Evolutionary conservation across 2,329 filamentous ascomycete species (phyloP), one percentile per base, ranked within the genome.

Genomic region (Xylaria sp.): DNA sequence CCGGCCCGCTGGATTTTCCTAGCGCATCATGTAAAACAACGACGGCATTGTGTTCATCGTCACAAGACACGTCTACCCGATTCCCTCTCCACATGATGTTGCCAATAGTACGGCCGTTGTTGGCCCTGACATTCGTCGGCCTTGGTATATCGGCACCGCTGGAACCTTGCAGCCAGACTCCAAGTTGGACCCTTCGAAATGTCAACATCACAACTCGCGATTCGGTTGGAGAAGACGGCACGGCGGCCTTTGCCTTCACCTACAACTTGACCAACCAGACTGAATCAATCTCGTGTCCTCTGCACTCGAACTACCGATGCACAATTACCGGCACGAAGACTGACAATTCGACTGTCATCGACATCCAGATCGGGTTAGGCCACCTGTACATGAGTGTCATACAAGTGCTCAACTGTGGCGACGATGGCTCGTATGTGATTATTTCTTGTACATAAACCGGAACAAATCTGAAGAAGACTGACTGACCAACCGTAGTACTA

Each of bases 241-340:
- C 67, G 14, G 64, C 64, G 8, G 48, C 36, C 6, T 67, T 67
- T 32, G 27, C 21, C 47, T 67, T 69, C 55, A 69, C 64, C 9
- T 69, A 69, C 64, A 67, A 69, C 24, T 11, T 69, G 39, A 67
- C 64, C n/a, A 69, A 69, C 39, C 47, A 67, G 17, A 69, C 67
- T 4, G 67, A 69, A 50, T 39, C 59, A 2, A 50, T 69, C 7
- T 56, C 55, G 6, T 69, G 67, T 53, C 59, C 67, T 34, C 27
- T 69, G 50, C 67, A 69, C 42, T 69, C 67, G 4, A 69, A 69
- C 42, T 69, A 69, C 14, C 59, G 67, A 14, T 69, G 67, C 59
- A 67, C 64, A 2, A 63, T 69, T 3, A 53, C 63, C 59, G 67
- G 67, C 55, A 69, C 67, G 39, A 21, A 63, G 63, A 67, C n/a